Evolutionary conservation across 257 asterid species (phyloP).

Genomic region (Lycium ferocissimum): DNA sequence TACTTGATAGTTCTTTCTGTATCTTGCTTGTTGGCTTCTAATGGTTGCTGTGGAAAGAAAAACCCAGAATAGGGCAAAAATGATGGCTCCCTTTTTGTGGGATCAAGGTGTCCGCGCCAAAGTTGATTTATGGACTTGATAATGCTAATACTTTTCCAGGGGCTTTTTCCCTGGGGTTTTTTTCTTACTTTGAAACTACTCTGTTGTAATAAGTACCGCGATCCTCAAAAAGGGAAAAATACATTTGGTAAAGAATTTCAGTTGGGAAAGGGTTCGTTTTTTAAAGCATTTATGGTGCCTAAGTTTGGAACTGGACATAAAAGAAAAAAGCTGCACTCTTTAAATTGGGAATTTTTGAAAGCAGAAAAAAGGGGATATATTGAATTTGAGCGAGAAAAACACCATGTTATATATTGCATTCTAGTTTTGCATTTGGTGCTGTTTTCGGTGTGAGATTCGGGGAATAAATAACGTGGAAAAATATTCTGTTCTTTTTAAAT

Average conservation of each 20-base stretch:
- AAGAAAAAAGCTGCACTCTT: not conserved
- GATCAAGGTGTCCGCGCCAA: too few relatives aligned
- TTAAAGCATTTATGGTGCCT: not conserved
- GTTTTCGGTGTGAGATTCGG: not conserved
- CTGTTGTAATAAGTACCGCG: not conserved
- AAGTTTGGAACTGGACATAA: not conserved
- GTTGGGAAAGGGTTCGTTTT: too few relatives aligned
- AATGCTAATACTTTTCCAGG: not conserved
- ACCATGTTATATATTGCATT: not conserved
- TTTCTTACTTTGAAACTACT: not conserved
- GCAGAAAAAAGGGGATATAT: not conserved
- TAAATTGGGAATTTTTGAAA: not conserved
- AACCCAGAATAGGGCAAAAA: conserved; percentile 70
- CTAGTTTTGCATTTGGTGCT: not conserved
- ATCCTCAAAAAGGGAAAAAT: too few relatives aligned
- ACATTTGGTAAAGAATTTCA: not conserved
- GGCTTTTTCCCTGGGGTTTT: too few relatives aligned
- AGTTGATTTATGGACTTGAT: conserved; percentile 20
- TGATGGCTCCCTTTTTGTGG: conserved; percentile 71
- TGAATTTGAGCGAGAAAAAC: not conserved
- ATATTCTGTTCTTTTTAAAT: not conserved
- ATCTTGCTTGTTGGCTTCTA: conserved; percentile 58
- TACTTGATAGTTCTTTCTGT: not conserved
- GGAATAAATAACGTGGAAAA: too few relatives aligned
- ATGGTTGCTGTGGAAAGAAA: conserved; percentile 93